Percentiles rank a stretch among this genome's conserved stretches.
Evolutionary conservation across 495 filamentous ascomycete species (phyloP).

Genomic region (Talaromyces nanjingensis): DNA sequence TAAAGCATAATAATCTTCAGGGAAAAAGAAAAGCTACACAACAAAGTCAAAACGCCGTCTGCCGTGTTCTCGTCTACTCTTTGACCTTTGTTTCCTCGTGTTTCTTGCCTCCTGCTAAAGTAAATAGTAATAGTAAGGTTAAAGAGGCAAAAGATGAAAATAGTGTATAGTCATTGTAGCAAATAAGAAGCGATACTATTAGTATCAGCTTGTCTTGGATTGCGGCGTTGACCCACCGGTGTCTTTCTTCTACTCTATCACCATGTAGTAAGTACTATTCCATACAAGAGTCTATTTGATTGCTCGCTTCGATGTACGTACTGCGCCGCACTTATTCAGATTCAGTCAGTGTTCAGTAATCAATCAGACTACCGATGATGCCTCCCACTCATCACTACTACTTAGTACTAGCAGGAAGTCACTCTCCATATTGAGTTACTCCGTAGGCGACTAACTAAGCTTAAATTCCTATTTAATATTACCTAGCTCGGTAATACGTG

Average conservation of each 20-base stretch:
- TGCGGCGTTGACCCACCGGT: neutral
- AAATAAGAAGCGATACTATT: neutral
- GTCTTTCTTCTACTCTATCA: neutral
- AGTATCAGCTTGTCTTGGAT: neutral
- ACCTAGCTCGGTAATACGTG: neutral
- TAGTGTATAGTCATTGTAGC: neutral
- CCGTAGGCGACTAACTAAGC: neutral
- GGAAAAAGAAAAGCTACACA: neutral
- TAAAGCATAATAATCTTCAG: no score
- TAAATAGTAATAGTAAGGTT: neutral
- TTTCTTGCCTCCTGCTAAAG: neutral
- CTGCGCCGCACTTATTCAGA: conserved; percentile 1
- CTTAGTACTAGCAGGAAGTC: neutral
- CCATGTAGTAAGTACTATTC: neutral
- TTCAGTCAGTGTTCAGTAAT: neutral
- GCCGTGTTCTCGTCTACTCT: neutral
- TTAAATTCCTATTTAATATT: neutral
- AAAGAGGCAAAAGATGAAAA: neutral
- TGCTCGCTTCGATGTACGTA: neutral
- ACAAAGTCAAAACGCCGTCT: neutral
- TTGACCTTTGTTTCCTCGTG: neutral
- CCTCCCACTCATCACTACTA: neutral
- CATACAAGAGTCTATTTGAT: neutral
- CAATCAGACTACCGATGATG: no score
- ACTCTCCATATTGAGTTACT: neutral